These are phyloP conservation scores for Pythium dissotocum DNA, from an alignment of 352 stramenopile species.

Conservation along the genomic window DNA sequence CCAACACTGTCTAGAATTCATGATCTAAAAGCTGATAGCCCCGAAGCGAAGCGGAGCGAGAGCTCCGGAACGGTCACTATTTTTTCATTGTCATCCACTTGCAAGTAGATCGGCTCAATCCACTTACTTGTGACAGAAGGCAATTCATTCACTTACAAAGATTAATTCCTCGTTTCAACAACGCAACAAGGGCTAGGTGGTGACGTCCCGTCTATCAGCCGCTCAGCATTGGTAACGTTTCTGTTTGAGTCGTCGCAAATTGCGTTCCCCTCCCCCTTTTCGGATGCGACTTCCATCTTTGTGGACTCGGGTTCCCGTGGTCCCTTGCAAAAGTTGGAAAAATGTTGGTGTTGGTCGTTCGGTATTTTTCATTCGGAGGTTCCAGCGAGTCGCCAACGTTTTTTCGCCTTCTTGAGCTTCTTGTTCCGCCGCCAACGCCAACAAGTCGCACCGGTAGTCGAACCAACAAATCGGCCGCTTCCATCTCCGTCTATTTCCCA, in stretches of 20 bases:
- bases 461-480: constrained; percentile 10
- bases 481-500: constrained; percentile 26
- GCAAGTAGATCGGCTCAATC: too few relatives aligned
- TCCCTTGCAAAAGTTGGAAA: background rate
- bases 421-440: background rate
- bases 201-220: background rate
- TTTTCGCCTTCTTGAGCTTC: constrained; percentile 13
- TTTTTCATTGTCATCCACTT: too few relatives aligned
- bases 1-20: too few relatives aligned
- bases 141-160: too few relatives aligned
- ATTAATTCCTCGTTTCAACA: background rate
- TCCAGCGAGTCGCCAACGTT: constrained; percentile 29
- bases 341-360: background rate
- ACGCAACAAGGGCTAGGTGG: constrained; percentile 18
- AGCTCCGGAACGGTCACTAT: too few relatives aligned
- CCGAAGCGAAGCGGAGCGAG: too few relatives aligned
- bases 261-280: constrained; percentile 5
- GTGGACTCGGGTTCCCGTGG: background rate
- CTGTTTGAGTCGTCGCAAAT: constrained; percentile 1
- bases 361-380: constrained; percentile 54
- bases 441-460: constrained; percentile 1
- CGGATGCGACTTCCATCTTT: background rate
- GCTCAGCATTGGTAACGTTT: constrained; percentile 6
- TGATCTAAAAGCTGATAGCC: too few relatives aligned
- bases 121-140: too few relatives aligned